phyloP scores from a whole-genome alignment of 306 rosid genomes.

The Casuarina equisetifolia region DNA sequence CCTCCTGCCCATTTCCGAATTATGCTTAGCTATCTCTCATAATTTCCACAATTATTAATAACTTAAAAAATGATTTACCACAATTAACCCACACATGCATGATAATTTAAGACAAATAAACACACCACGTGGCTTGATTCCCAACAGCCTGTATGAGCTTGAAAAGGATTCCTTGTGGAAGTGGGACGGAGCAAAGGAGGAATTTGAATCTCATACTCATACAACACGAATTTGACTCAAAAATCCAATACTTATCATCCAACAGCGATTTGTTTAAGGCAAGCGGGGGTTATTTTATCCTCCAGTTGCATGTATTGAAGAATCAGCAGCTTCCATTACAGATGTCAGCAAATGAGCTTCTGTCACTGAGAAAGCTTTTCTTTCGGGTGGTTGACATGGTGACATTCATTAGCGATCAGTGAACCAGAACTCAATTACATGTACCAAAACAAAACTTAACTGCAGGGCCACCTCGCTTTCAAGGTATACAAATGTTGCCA shows the following conservation, averaged over 20 bases:
- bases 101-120: constrained; percentile 3
- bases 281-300: constrained; percentile 6
- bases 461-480: too few relatives aligned
- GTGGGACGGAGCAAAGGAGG: constrained; percentile 15
- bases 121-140: constrained; percentile 62
- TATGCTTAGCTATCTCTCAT: constrained; percentile 6
- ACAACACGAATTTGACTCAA: constrained; percentile 21
- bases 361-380: too few relatives aligned
- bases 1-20: constrained; percentile 27
- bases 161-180: constrained; percentile 26
- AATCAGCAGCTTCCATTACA: constrained; percentile 1
- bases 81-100: constrained; percentile 2
- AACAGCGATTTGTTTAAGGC: constrained; percentile 5
- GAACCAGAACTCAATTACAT: too few relatives aligned
- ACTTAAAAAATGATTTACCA: neutral
- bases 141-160: constrained; percentile 49
- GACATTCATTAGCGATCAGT: too few relatives aligned
- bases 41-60: constrained; percentile 14
- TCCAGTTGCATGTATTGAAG: constrained; percentile 5
- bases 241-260: constrained; percentile 4
- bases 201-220: constrained; percentile 13
- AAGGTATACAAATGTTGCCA: too few relatives aligned
- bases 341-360: too few relatives aligned
- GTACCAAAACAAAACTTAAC: too few relatives aligned
- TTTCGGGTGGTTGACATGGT: too few relatives aligned